phyloP scores from a whole-genome alignment of 1,284 basidiomycete genomes.

The Cryptococcus sp. region DNA sequence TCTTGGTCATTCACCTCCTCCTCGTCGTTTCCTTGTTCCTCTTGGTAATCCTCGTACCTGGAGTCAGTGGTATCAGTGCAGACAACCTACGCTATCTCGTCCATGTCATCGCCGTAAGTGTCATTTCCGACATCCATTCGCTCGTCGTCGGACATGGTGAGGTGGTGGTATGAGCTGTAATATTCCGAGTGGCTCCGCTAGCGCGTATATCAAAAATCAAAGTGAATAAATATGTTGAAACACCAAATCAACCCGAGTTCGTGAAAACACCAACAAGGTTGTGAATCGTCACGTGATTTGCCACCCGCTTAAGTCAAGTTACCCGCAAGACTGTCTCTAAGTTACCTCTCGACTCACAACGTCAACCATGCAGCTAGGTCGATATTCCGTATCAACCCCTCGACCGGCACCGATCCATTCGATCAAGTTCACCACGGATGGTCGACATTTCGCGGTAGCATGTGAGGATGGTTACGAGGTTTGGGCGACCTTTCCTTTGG shows the following conservation, averaged over 20 bases:
- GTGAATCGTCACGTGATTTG: slow-evolving; percentile 20
- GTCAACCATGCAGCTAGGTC: slow-evolving; percentile 72
- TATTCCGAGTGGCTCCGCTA: neutral
- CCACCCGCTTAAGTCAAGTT: slow-evolving; percentile 4
- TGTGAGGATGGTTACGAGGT: slow-evolving; percentile 82
- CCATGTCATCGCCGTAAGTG: slow-evolving; percentile 12
- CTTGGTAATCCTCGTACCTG: slow-evolving; percentile 7
- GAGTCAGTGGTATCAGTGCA: too few relatives aligned
- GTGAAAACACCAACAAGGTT: neutral
- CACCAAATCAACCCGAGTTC: neutral
- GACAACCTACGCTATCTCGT: too few relatives aligned
- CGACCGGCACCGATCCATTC: slow-evolving; percentile 70
- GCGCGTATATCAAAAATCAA: neutral
- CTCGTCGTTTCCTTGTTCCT: slow-evolving; percentile 16
- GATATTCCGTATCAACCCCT: slow-evolving; percentile 76
- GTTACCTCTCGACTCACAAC: neutral
- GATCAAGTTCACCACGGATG: slow-evolving; percentile 70
- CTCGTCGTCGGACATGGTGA: slow-evolving; percentile 34
- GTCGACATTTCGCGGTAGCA: slow-evolving; percentile 72
- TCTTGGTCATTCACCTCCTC: slow-evolving; percentile 5
- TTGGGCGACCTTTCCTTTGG: slow-evolving; percentile 73
- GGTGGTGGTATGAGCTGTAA: neutral
- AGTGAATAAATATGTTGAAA: neutral
- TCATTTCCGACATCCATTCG: slow-evolving; percentile 29
- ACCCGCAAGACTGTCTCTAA: neutral